A percentile compares a stretch with the other conserved stretches of the same genome.
Conservation (phyloP, 1,139 yeast species). For the Lipomyces yarrowii region DNA sequence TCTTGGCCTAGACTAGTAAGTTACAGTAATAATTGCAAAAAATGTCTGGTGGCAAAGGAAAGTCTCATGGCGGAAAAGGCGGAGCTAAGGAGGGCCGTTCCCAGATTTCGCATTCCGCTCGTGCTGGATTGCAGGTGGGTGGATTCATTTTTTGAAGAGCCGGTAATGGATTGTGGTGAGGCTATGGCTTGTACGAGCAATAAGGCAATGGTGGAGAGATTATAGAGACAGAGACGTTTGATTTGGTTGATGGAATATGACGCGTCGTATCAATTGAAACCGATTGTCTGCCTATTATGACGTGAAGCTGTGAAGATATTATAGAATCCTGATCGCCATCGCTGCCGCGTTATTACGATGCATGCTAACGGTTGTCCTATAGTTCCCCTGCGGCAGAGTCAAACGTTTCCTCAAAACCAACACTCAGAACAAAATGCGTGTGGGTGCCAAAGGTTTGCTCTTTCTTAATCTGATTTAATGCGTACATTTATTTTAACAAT, state of each 20-base stretch:
- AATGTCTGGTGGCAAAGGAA: slow-evolving; percentile 92
- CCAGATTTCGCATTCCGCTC: slow-evolving; percentile 84
- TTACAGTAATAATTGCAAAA: slow-evolving; percentile 1
- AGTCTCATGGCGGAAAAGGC: slow-evolving; percentile 92
- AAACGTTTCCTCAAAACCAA: slow-evolving; percentile 90
- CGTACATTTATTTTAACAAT: slow-evolving; percentile 3
- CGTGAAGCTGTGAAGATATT: background rate
- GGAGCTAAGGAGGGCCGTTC: slow-evolving; percentile 58
- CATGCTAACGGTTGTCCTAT: background rate
- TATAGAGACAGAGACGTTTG: background rate
- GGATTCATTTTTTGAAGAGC: background rate
- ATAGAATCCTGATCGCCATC: background rate
- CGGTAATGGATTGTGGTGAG: background rate
- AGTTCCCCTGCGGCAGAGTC: slow-evolving; percentile 97
- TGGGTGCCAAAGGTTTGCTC: slow-evolving; percentile 69
- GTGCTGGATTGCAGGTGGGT: slow-evolving; percentile 81
- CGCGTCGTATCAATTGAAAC: background rate
- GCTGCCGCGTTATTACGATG: background rate
- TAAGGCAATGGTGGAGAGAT: background rate
- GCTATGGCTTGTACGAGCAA: background rate
- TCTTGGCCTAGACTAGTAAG: background rate
- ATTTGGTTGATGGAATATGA: background rate
- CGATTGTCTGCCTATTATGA: background rate
- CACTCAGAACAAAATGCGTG: slow-evolving; percentile 92
- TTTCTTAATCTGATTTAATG: background rate